Evolutionary conservation across 2,329 filamentous ascomycete species (phyloP).

Genomic region (Scleromitrula shiraiana): DNA sequence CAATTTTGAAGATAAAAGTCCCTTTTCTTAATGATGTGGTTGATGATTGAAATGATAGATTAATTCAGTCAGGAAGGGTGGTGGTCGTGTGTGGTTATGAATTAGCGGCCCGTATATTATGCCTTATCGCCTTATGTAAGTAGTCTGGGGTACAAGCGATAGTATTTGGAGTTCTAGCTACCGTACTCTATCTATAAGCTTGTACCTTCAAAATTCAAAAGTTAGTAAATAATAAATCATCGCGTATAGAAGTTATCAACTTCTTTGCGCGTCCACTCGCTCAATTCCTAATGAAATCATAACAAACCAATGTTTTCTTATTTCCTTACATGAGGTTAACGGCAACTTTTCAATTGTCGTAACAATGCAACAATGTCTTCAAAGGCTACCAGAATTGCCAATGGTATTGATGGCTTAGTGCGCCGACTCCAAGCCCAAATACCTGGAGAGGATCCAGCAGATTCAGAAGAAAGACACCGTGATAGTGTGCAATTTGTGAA

Average conservation of each 20-base stretch:
- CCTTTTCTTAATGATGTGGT: constrained; percentile 11
- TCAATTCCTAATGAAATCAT: constrained; percentile 3
- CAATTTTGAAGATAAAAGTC: constrained; percentile 19
- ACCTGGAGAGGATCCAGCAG: constrained; percentile 58
- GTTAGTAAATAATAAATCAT: constrained; percentile 5
- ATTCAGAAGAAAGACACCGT: constrained; percentile 61
- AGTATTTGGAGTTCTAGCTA: too few relatives aligned
- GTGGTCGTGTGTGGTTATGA: too few relatives aligned
- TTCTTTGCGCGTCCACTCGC: constrained; percentile 8
- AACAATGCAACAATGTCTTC: constrained; percentile 30
- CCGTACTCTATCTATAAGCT: too few relatives aligned
- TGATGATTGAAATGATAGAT: constrained; percentile 20
- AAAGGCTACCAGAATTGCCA: constrained; percentile 57
- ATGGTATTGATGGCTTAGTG: constrained; percentile 72
- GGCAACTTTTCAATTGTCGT: constrained; percentile 10
- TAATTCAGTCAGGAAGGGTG: too few relatives aligned
- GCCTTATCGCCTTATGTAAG: constrained; percentile 8
- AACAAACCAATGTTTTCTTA: not conserved
- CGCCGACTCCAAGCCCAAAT: constrained; percentile 62
- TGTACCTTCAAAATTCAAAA: not conserved
- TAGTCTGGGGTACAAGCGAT: constrained; percentile 8
- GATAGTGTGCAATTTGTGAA: constrained; percentile 45
- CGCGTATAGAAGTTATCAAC: constrained; percentile 1
- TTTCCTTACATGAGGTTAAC: not conserved
- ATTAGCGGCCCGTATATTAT: too few relatives aligned